A percentile compares a stretch with the other conserved stretches of the same genome.
phyloP scores from a whole-genome alignment of 1,284 basidiomycete genomes.

The Leccinum insolens region DNA sequence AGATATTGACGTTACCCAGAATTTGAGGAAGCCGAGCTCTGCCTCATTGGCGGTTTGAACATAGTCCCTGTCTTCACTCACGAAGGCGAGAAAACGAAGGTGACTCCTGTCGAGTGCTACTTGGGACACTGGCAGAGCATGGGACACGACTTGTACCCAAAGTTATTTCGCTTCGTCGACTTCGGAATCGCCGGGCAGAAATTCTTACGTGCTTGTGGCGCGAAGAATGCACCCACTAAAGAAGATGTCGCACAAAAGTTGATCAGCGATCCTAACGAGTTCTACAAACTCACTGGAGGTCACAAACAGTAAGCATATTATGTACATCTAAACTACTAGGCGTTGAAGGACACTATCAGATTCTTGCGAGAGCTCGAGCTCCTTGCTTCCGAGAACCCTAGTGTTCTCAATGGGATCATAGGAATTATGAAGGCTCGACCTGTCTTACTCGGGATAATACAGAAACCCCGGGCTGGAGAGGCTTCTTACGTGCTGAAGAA shows the following conservation, averaged over 20 bases:
- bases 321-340: not conserved
- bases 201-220: constrained; percentile 85
- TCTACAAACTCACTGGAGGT: constrained; percentile 1
- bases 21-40: not conserved
- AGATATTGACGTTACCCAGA: not conserved
- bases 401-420: constrained; percentile 1
- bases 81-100: not conserved
- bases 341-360: not conserved
- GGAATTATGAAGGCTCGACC: not conserved
- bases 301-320: not conserved
- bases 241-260: constrained; percentile 68
- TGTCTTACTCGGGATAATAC: constrained; percentile 1
- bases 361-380: not conserved
- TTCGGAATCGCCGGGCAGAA: constrained; percentile 70
- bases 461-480: not conserved
- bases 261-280: not conserved
- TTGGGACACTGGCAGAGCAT: not conserved
- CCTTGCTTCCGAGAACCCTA: not conserved
- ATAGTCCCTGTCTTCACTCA: constrained; percentile 1
- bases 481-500: not conserved
- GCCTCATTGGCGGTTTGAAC: not conserved
- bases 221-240: constrained; percentile 82
- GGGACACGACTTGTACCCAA: constrained; percentile 52
- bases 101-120: constrained; percentile 9
- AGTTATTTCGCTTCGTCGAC: constrained; percentile 84